Evolutionary conservation across 1,139 yeast species (phyloP), one percentile per base, ranked within the genome.

Genomic region (Nematodospora anomalae): DNA sequence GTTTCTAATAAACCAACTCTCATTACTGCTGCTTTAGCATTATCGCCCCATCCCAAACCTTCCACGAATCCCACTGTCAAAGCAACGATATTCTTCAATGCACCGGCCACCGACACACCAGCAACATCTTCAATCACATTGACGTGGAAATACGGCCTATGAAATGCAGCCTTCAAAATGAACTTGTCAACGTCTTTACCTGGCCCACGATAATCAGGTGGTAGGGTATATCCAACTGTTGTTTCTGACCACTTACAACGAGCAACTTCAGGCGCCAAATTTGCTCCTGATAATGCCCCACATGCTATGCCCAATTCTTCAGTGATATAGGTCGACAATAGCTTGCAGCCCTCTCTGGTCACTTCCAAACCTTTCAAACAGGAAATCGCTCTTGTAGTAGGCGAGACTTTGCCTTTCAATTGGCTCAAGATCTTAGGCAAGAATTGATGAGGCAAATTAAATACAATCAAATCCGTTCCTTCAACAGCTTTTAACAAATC

Each of bases 11-110:
- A 58, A 3, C 76, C 76, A 36, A 69, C 63, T 51, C 76, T 58
- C 76, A 71, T 71, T 38, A 71, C 62, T 30, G 76, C 76, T 11
- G 75, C 66, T 51, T 71, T 71, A 33, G 76, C 76, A 45, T 71
- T 71, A 51, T 71, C 76, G 46, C 76, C 76, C 76, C 76, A 71
- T 16, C 74, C 74, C 38, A 60, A 58, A 20, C 76, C 76, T 46
- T 68, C 75, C 26, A 71, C 76, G 37, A 71, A 68, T 4, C 76
- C 76, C 16, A 68, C 76, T 7, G 75, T 71, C 40, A 67, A 60
- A 4, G 76, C 76, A 23, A 71, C 76, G 16, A 71, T 56, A 42
- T 71, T 71, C 55, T 71, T 71, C 47, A 71, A 59, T 2, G 76
- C 76, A 33, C 76, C 76, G 8, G 76, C 76, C n/a, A 69, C 67